Base-by-base conservation (phyloP, 2,329 filamentous ascomycete species). In the Alternaria rosae region DNA sequence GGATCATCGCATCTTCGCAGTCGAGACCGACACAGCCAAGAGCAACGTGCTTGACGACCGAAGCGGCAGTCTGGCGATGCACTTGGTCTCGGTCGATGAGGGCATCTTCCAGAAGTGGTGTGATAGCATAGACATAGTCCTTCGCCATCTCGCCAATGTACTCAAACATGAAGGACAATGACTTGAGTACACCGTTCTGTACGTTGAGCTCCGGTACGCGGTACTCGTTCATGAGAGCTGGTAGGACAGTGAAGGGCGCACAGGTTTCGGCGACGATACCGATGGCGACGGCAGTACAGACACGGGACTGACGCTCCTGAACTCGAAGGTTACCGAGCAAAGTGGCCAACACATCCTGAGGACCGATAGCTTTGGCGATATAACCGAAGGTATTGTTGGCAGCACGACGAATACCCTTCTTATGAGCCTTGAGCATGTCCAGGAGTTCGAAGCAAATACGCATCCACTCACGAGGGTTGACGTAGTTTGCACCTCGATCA, bases 141-240 rank as follows among this genome's bases (percentile, higher is more conserved):
- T 98, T 99, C 67, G 93, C 93, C 95, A 99, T 98, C 81, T 99
- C 95, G 66, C 95, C 95, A 78, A 99, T 99, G 82, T 99, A 99
- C 78, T 99, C 95, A 76, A 98, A 99, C 64, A 99, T 86, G 86
- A 99, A 99, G 7, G 92, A 96, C 55, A 99, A 86, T 6, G 94
- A 94, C 80, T 99, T 99, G 77, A 99, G 89, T 32, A 99, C 95
- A 82, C 95, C 95, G 72, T 99, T 99, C 79, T 99, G 95, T 25
- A 99, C 95, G 78, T 99, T 99, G 69, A 99, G 90, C 81, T 99
- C 95, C 0, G 95, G 95, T 9, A 99, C 95, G 56, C 95, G 91
- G 81, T 99, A 99, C 80, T 99, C 95, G 82, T 99, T 99, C 96
- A 99, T 99, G 64, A 99, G 84, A 4, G 95, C 95, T 0, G 95